phyloP scores from a whole-genome alignment of 352 stramenopile genomes.

The Elongisporangium senticosum region DNA sequence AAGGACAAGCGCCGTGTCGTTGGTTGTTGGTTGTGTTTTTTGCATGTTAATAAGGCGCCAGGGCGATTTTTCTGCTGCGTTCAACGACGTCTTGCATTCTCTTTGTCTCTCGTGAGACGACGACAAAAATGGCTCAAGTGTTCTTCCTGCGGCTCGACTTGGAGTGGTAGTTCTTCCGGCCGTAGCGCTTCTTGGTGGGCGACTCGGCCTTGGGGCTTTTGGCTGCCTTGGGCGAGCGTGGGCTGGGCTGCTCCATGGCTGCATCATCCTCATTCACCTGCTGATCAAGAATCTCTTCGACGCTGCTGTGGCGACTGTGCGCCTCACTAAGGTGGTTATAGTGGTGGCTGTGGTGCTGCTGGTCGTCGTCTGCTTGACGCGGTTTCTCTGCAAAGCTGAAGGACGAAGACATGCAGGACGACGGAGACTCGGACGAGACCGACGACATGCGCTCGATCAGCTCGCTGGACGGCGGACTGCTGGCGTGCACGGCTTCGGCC shows the following conservation, averaged over 20 bases:
- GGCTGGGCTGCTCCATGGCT: slow-evolving; percentile 9
- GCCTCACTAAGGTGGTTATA: too few species aligned
- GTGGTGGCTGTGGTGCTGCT: too few species aligned
- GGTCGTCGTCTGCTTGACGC: too few species aligned
- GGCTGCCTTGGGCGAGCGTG: slow-evolving; percentile 26
- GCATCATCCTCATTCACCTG: slow-evolving; percentile 5
- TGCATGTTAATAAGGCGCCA: slow-evolving; percentile 1
- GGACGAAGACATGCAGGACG: too few species aligned
- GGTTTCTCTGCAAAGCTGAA: too few species aligned
- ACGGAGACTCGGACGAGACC: too few species aligned
- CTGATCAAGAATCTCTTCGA: background rate
- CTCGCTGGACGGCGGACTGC: too few species aligned
- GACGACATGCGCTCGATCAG: too few species aligned
- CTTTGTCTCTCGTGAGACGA: background rate
- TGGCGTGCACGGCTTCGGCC: too few species aligned
- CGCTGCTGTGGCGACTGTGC: too few species aligned
- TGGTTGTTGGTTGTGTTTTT: slow-evolving; percentile 2
- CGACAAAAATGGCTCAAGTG: slow-evolving; percentile 9
- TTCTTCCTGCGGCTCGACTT: slow-evolving; percentile 59
- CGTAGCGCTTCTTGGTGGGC: slow-evolving; percentile 57
- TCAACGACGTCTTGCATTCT: slow-evolving; percentile 3
- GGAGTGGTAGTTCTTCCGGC: slow-evolving; percentile 70
- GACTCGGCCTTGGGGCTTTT: slow-evolving; percentile 28
- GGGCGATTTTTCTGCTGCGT: too few species aligned
- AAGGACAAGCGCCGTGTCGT: too few species aligned